phyloP scores from a whole-genome alignment of 495 filamentous ascomycete genomes.

The Penicillium samsonianum region DNA sequence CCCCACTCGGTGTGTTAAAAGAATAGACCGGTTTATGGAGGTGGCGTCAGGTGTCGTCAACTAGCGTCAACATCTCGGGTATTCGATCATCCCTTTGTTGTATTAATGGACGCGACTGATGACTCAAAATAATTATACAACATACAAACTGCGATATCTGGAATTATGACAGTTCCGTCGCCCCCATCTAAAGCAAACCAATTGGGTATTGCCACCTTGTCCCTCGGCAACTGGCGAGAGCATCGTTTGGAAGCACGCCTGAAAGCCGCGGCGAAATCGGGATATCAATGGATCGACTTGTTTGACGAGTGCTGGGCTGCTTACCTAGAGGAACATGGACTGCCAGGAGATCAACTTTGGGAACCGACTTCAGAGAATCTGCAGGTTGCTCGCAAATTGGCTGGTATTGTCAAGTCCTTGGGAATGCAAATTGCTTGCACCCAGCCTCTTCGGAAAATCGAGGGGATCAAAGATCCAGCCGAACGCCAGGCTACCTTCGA shows the following conservation, averaged over 20 bases:
- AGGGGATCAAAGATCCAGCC: constrained; percentile 29
- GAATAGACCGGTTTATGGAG: constrained; percentile 12
- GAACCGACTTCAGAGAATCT: constrained; percentile 32
- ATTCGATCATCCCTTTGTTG: constrained; percentile 19
- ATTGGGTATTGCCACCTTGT: constrained; percentile 36
- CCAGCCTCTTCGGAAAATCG: constrained; percentile 35
- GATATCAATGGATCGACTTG: constrained; percentile 38
- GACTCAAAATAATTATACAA: not conserved
- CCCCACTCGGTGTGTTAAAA: constrained; percentile 4
- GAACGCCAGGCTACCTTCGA: constrained; percentile 27
- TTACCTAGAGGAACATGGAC: constrained; percentile 31
- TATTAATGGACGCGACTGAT: not conserved
- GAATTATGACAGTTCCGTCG: constrained; percentile 21
- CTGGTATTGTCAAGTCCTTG: constrained; percentile 29
- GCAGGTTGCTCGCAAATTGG: constrained; percentile 29
- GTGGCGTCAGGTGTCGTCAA: constrained; percentile 8
- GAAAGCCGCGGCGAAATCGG: constrained; percentile 32
- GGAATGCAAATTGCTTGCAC: constrained; percentile 38
- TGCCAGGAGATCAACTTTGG: constrained; percentile 31
- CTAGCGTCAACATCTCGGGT: constrained; percentile 10
- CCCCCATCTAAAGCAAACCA: constrained; percentile 20
- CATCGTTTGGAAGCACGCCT: constrained; percentile 32
- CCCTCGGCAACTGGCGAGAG: constrained; percentile 34
- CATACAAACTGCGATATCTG: not conserved
- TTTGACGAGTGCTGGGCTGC: constrained; percentile 44